A percentile compares a stretch with the other conserved stretches of the same genome.
Evolutionary conservation across 495 filamentous ascomycete genomes (phyloP).

Genomic region (Aspergillus bertholletiae): DNA sequence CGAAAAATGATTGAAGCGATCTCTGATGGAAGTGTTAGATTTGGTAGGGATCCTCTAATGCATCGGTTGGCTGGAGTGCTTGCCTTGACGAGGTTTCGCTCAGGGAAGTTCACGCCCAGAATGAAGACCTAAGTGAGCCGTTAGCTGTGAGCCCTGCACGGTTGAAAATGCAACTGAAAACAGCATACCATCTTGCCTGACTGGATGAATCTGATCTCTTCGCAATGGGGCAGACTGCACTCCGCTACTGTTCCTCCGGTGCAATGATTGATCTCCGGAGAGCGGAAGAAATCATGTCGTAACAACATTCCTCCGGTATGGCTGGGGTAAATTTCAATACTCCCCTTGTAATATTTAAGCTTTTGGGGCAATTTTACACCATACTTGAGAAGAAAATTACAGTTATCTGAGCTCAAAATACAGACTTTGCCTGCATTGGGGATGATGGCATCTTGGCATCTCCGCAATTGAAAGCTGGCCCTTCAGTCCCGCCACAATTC

Average conservation of each 20-base stretch:
- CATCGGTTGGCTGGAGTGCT: conserved; percentile 19
- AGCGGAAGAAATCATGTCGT: conserved; percentile 28
- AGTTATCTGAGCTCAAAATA: neutral
- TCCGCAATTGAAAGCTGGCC: conserved; percentile 45
- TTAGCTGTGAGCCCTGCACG: conserved; percentile 1
- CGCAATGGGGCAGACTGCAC: neutral
- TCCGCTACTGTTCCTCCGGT: neutral
- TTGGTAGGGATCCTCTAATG: conserved; percentile 13
- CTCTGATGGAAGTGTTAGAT: conserved; percentile 48
- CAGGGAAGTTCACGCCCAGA: conserved; percentile 79
- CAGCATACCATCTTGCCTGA: conserved; percentile 33
- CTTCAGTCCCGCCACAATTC: conserved; percentile 20
- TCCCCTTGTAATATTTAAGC: neutral
- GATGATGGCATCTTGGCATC: conserved; percentile 13
- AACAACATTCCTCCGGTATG: conserved; percentile 35
- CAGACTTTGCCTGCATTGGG: conserved; percentile 1
- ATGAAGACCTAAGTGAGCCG: conserved; percentile 63
- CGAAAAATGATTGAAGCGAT: conserved; percentile 86
- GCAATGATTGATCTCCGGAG: conserved; percentile 18
- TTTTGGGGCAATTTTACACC: neutral
- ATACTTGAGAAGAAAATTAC: conserved; percentile 3
- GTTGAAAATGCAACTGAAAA: neutral
- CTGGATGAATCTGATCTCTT: neutral
- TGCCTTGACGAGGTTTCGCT: conserved; percentile 77
- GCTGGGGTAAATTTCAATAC: conserved; percentile 7